Percentiles rank a stretch among this genome's conserved stretches.
Evolutionary conservation across 768 basidiomycete genomes (phyloP).

Genomic region (Chlorophyllum brunneum): DNA sequence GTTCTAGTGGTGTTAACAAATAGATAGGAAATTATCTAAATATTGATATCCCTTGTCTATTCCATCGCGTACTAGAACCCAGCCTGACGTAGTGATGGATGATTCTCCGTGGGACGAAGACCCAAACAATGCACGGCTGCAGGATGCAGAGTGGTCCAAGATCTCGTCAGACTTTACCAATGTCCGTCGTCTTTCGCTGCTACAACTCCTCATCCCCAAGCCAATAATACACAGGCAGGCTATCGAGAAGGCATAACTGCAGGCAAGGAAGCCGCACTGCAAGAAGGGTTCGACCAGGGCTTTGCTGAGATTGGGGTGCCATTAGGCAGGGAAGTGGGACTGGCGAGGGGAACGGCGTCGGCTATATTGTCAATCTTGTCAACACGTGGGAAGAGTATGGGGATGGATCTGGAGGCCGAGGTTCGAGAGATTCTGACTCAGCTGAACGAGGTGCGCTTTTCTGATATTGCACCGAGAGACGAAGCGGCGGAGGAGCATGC

Average conservation of each 20-base stretch:
- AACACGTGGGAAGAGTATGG: slow-evolving; percentile 16
- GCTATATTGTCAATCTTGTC: slow-evolving; percentile 58
- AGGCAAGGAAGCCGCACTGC: slow-evolving; percentile 84
- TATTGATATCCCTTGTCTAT: too few species aligned
- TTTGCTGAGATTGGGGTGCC: slow-evolving; percentile 72
- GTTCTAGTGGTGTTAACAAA: background rate
- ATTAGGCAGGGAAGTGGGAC: slow-evolving; percentile 72
- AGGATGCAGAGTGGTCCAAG: slow-evolving; percentile 63
- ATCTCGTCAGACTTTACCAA: slow-evolving; percentile 70
- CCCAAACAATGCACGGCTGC: slow-evolving; percentile 25
- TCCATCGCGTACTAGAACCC: too few species aligned
- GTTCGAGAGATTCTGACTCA: slow-evolving; percentile 48
- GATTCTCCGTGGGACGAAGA: slow-evolving; percentile 64
- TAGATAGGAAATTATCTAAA: slow-evolving; percentile 1
- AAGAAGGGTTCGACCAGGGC: slow-evolving; percentile 87
- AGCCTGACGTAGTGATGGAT: too few species aligned
- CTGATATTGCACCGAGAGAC: slow-evolving; percentile 74
- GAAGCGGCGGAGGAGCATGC: slow-evolving; percentile 77
- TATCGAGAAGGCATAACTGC: slow-evolving; percentile 96
- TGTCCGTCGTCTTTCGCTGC: slow-evolving; percentile 38
- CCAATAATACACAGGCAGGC: slow-evolving; percentile 47
- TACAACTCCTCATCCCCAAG: background rate
- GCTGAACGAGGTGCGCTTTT: slow-evolving; percentile 61
- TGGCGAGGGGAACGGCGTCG: slow-evolving; percentile 67
- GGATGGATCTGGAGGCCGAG: slow-evolving; percentile 33